Evolutionary conservation across 2,329 filamentous ascomycete species (phyloP).

Genomic region (Simplicillium sp.): DNA sequence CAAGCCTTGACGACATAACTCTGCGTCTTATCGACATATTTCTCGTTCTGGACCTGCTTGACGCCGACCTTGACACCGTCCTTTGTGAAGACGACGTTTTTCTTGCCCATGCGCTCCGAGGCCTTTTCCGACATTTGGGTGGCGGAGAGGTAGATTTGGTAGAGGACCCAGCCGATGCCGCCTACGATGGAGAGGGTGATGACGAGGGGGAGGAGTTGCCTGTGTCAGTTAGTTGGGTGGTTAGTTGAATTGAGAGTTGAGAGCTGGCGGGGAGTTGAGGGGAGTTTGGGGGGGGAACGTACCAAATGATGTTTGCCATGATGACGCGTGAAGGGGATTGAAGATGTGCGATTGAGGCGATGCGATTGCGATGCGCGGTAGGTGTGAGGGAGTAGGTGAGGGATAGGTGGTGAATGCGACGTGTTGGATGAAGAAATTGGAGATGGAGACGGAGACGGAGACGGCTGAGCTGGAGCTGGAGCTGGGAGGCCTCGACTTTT

Average conservation of each 20-base stretch:
- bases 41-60: conserved; percentile 58
- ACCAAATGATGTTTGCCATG: too few species aligned
- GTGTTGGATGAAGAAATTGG: too few species aligned
- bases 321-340: too few species aligned
- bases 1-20: conserved; percentile 57
- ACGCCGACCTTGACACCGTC: conserved; percentile 65
- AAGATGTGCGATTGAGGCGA: too few species aligned
- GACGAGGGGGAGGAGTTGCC: conserved; percentile 56
- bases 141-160: conserved; percentile 62
- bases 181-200: conserved; percentile 51
- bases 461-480: neutral
- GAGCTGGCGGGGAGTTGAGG: too few species aligned
- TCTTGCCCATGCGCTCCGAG: conserved; percentile 61
- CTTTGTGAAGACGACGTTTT: conserved; percentile 67
- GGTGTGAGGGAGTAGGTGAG: too few species aligned
- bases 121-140: conserved; percentile 57
- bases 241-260: too few species aligned
- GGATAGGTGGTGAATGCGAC: conserved; percentile 3
- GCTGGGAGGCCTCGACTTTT: neutral
- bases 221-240: conserved; percentile 17
- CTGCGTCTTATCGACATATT: conserved; percentile 66
- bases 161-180: conserved; percentile 54
- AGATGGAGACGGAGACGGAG: neutral
- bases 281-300: too few species aligned
- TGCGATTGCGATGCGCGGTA: too few species aligned